These are phyloP conservation scores for Aphanomyces euteiches DNA, from an alignment of 352 stramenopile species.

Conservation along the genomic window DNA sequence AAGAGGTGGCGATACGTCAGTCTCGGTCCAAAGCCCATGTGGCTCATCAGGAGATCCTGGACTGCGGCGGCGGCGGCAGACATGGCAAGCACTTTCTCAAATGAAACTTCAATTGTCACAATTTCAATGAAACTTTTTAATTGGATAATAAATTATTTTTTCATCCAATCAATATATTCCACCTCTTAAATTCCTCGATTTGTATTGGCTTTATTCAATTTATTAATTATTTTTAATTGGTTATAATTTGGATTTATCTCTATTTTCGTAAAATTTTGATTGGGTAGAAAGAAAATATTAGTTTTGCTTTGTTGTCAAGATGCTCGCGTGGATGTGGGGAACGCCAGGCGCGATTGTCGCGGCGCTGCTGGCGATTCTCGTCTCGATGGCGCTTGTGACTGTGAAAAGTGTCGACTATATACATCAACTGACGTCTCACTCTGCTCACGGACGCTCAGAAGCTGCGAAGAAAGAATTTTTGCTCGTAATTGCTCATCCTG, in stretches of 20 bases:
- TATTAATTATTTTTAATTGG: neutral
- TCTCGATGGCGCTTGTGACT: neutral
- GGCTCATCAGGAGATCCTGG: conserved; percentile 25
- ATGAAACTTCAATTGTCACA: neutral
- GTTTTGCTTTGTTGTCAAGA: neutral
- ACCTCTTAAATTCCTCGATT: too few relatives aligned
- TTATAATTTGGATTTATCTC: neutral
- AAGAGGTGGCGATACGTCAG: conserved; percentile 19
- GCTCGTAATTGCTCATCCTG: conserved; percentile 93
- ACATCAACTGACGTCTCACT: neutral
- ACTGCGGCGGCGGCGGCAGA: conserved; percentile 3
- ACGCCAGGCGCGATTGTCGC: neutral
- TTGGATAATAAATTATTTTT: conserved; percentile 6
- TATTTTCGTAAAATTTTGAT: neutral
- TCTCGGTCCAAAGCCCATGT: conserved; percentile 21
- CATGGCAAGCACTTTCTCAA: neutral
- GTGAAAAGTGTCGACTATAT: conserved; percentile 14
- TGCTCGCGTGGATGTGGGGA: neutral
- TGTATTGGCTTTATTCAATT: too few relatives aligned
- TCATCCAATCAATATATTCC: neutral
- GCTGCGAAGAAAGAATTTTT: conserved; percentile 38
- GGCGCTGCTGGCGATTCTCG: neutral
- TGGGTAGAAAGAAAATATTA: conserved; percentile 1
- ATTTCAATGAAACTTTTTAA: neutral
- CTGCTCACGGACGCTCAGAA: neutral